These are phyloP conservation scores for Plasmodium coatneyi DNA, from an alignment of 169 alveolate genomes.

Conservation along the genomic window DNA sequence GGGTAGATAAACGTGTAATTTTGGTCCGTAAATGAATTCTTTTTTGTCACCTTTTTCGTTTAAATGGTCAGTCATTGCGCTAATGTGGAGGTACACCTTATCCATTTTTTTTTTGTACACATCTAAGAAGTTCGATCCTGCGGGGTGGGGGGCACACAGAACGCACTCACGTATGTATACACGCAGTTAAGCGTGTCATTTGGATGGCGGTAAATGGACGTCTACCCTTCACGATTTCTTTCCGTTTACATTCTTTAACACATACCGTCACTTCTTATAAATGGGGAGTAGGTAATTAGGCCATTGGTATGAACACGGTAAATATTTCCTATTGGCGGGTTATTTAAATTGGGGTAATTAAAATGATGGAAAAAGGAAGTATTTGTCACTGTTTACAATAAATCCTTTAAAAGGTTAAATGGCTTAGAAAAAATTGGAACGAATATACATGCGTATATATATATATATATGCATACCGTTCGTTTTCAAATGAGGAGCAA, in stretches of 20 bases:
- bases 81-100: constrained; percentile 31
- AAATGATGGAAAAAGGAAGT: not conserved
- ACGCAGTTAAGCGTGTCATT: not conserved
- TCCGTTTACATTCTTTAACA: not conserved
- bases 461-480: constrained; percentile 15
- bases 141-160: not conserved
- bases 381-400: not conserved
- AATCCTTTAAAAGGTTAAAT: not conserved
- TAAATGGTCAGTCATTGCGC: constrained; percentile 19
- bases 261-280: constrained; percentile 74
- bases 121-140: constrained; percentile 63
- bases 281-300: constrained; percentile 68
- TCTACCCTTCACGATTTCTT: constrained; percentile 9
- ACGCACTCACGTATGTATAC: not conserved
- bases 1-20: not conserved
- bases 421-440: not conserved
- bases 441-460: not conserved
- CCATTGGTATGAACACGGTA: constrained; percentile 55
- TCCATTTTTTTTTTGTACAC: constrained; percentile 72
- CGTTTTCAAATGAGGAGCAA: constrained; percentile 57
- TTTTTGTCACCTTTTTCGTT: constrained; percentile 8
- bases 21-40: not conserved
- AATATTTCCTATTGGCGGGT: constrained; percentile 24
- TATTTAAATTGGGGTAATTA: not conserved
- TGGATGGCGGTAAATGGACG: not conserved